Conservation (phyloP, 2,329 filamentous ascomycete genomes). For the Aspergillus chevalieri region DNA sequence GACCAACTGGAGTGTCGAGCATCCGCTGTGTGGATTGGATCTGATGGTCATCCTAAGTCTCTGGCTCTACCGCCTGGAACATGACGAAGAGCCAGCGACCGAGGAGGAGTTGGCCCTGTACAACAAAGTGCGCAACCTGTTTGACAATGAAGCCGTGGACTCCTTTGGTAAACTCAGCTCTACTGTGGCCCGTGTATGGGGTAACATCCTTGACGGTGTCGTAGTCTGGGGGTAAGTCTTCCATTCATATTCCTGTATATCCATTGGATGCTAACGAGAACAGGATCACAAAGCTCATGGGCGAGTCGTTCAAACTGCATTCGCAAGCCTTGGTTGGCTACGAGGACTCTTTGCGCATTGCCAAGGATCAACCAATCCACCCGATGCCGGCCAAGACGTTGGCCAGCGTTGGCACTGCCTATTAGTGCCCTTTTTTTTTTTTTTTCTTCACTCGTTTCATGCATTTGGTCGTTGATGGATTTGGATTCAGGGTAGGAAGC, state of each 20-base stretch:
- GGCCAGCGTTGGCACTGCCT: slow-evolving; percentile 38
- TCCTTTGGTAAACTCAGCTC: slow-evolving; percentile 83
- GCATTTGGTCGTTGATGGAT: slow-evolving; percentile 37
- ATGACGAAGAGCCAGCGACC: slow-evolving; percentile 75
- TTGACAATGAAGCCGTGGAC: slow-evolving; percentile 84
- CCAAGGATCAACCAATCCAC: slow-evolving; percentile 37
- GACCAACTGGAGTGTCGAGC: slow-evolving; percentile 98
- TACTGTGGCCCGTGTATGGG: slow-evolving; percentile 92
- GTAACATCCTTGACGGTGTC: slow-evolving; percentile 95
- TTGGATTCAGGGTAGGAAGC: slow-evolving; percentile 22
- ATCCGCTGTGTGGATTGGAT: slow-evolving; percentile 92
- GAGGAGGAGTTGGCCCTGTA: slow-evolving; percentile 40
- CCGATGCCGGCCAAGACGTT: slow-evolving; percentile 40
- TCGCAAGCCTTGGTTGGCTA: slow-evolving; percentile 91
- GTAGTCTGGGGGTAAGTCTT: slow-evolving; percentile 94
- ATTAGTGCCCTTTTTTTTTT: slow-evolving; percentile 28
- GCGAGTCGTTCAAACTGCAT: slow-evolving; percentile 95
- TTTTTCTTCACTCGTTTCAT: slow-evolving; percentile 19
- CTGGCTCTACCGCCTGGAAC: slow-evolving; percentile 98
- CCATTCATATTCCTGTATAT: slow-evolving; percentile 10
- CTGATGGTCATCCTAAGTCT: slow-evolving; percentile 95
- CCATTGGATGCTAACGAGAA: slow-evolving; percentile 7
- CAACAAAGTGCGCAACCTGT: slow-evolving; percentile 70
- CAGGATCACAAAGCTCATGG: slow-evolving; percentile 71
- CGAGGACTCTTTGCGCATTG: slow-evolving; percentile 57